Evolutionary conservation across 106 monocot genomes (phyloP), one percentile per base, ranked within the genome.

Genomic region (Cymbidium sinense): DNA sequence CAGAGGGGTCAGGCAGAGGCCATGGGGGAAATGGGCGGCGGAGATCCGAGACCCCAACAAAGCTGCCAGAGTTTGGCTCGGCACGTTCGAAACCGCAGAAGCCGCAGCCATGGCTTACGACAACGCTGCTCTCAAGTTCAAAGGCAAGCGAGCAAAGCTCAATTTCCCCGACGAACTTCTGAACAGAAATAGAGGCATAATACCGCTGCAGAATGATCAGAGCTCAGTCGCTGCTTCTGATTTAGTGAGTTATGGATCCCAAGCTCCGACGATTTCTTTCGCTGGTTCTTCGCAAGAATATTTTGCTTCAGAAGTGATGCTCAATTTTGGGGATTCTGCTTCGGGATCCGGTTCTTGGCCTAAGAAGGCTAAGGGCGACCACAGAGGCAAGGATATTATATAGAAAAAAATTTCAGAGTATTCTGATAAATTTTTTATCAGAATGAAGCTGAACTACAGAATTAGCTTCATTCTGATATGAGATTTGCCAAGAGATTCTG

Each of bases 21-120:
- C 93, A 25, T 90, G 93, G 93, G 93, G 93, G 30, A 94, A 94
- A 79, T 94, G 93, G 93, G 93, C 93, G 7, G 93, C 93, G 10
- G 93, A 94, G 83, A 94, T 94, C 70, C 77, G 93, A 23, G 93
- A 94, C 64, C 93, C 93, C 9, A 87, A 85, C 72, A 94, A 88
- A 77, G 88, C 90, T 0, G 88, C 88, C 9, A 79, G 93, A 5
- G 93, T 94, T 15, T 93, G 93, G 93, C 85, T 93, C 2, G 93
- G 90, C 31, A 90, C 93, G 73, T 93, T 93, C 58, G 90, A 93
- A 75, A 93, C 88, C 5, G 90, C 93, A 3, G 90, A 93, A 79
- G 90, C 62, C 30, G 93, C 93, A 1, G 90, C 88, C 47, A 75
- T 77, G 0, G 89, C 89, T 35, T 89, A 89, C 67, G 89, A 89